Percentiles rank a stretch among this genome's conserved stretches.
These are phyloP conservation scores for Termitomyces sp. DNA, from an alignment of 768 basidiomycete genomes.

Conservation along the genomic window DNA sequence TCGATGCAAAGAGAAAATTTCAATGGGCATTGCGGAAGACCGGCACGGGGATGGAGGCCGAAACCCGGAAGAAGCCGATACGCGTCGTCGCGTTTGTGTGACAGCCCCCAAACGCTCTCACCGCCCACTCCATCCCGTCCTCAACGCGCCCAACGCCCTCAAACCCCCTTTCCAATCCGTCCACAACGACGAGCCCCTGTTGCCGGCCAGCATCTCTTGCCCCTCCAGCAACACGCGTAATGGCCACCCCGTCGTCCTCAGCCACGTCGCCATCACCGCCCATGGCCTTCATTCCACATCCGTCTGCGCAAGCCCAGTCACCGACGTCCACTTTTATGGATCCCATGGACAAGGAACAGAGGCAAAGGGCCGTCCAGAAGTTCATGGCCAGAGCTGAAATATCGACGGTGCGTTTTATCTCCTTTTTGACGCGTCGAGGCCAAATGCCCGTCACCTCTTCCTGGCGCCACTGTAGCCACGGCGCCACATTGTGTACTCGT, in stretches of 20 bases:
- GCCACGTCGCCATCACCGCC: slow-evolving; percentile 80
- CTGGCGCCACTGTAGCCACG: not conserved
- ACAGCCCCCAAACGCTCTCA: slow-evolving; percentile 30
- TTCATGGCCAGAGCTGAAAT: slow-evolving; percentile 76
- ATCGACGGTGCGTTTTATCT: slow-evolving; percentile 60
- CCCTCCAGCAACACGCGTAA: slow-evolving; percentile 33
- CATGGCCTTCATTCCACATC: slow-evolving; percentile 51
- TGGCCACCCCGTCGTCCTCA: slow-evolving; percentile 80
- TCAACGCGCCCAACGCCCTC: slow-evolving; percentile 30
- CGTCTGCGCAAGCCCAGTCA: slow-evolving; percentile 32
- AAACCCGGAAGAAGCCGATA: slow-evolving; percentile 45
- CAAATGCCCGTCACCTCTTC: not conserved
- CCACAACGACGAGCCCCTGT: slow-evolving; percentile 24
- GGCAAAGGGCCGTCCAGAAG: slow-evolving; percentile 66
- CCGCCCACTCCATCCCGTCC: slow-evolving; percentile 21
- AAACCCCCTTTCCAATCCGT: slow-evolving; percentile 27
- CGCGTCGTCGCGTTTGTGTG: slow-evolving; percentile 45
- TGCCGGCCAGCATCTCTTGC: slow-evolving; percentile 14
- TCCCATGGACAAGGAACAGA: slow-evolving; percentile 48
- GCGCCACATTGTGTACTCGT: slow-evolving; percentile 5
- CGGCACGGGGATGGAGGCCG: slow-evolving; percentile 30
- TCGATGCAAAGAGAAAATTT: not conserved
- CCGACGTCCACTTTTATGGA: slow-evolving; percentile 28
- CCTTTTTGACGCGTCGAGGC: slow-evolving; percentile 43
- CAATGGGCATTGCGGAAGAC: slow-evolving; percentile 14